These are phyloP conservation scores for Rhizophagus clarus DNA, from an alignment of 192 early-diverging fungal species.

Conservation along the genomic window DNA sequence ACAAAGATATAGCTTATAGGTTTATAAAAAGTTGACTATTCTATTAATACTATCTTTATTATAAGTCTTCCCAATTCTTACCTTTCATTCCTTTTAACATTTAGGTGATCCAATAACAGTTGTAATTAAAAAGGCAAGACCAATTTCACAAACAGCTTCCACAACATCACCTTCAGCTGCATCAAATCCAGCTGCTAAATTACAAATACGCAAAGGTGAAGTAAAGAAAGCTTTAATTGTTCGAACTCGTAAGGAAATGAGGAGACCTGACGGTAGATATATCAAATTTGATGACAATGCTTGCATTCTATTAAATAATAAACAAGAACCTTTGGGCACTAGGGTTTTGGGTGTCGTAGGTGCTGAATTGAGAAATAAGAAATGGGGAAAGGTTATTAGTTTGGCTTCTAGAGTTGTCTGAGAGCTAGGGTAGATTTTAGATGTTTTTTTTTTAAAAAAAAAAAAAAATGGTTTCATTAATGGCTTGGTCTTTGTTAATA, in stretches of 20 bases:
- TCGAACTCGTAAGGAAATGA: conserved; percentile 84
- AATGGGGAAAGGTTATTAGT: conserved; percentile 93
- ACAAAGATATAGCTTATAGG: not conserved
- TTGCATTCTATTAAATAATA: conserved; percentile 90
- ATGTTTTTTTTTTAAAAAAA: too few relatives aligned
- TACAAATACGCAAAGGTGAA: conserved; percentile 84
- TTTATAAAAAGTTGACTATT: not conserved
- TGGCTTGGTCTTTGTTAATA: too few relatives aligned
- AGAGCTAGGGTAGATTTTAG: not conserved
- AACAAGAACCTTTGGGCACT: conserved; percentile 92
- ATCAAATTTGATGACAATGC: conserved; percentile 98
- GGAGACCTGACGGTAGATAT: conserved; percentile 88
- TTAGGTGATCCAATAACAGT: conserved; percentile 26
- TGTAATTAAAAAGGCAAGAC: conserved; percentile 15
- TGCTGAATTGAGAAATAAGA: conserved; percentile 87
- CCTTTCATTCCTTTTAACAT: not conserved
- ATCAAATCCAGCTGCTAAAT: conserved; percentile 16
- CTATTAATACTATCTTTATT: not conserved
- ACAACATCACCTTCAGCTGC: not conserved
- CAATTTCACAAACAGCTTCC: conserved; percentile 1
- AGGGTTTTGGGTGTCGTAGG: conserved; percentile 90
- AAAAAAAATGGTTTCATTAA: too few relatives aligned
- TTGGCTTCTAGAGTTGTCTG: conserved; percentile 90
- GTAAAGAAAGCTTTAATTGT: conserved; percentile 90
- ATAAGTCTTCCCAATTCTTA: too few relatives aligned